A percentile compares a stretch with the other conserved stretches of the same genome.
Evolutionary conservation across 139 green algal genomes (phyloP).

Genomic region (Chlamydomonas sp.): DNA sequence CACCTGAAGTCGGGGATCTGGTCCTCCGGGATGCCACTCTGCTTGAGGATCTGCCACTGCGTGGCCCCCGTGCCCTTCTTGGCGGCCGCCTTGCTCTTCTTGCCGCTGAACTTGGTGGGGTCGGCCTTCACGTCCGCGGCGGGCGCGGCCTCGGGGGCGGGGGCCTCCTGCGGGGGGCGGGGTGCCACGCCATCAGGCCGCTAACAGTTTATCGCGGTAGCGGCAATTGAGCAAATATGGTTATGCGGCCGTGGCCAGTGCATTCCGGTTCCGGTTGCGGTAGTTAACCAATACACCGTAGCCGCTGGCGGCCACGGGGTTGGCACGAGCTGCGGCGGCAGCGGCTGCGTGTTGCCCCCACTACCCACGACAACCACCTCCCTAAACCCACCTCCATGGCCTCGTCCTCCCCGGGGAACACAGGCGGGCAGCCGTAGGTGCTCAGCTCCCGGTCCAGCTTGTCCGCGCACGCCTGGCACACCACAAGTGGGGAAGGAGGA

Average conservation of each 20-base stretch:
- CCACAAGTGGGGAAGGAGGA: not conserved
- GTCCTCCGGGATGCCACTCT: conserved; percentile 85
- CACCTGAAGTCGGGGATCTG: conserved; percentile 90
- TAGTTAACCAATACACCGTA: no score
- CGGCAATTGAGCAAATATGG: no score
- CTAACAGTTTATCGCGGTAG: no score
- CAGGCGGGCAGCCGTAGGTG: conserved; percentile 88
- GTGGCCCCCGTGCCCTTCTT: conserved; percentile 82
- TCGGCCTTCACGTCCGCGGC: conserved; percentile 55
- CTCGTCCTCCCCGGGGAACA: conserved; percentile 79
- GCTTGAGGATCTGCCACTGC: conserved; percentile 96
- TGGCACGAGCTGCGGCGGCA: conserved; percentile 5
- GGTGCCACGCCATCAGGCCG: no score
- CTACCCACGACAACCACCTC: not conserved
- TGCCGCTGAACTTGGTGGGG: conserved; percentile 91
- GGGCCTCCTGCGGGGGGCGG: no score
- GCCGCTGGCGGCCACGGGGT: not conserved
- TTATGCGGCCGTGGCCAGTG: no score
- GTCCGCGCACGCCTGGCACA: conserved; percentile 86
- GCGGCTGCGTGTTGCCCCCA: conserved; percentile 2
- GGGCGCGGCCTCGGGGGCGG: not conserved
- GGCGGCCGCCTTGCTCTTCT: conserved; percentile 93
- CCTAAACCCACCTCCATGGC: conserved; percentile 37
- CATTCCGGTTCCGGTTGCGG: no score
- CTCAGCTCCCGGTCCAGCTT: conserved; percentile 91